These are phyloP conservation scores for Alternaria dauci DNA, from an alignment of 2,329 filamentous ascomycete species.

Conservation along the genomic window DNA sequence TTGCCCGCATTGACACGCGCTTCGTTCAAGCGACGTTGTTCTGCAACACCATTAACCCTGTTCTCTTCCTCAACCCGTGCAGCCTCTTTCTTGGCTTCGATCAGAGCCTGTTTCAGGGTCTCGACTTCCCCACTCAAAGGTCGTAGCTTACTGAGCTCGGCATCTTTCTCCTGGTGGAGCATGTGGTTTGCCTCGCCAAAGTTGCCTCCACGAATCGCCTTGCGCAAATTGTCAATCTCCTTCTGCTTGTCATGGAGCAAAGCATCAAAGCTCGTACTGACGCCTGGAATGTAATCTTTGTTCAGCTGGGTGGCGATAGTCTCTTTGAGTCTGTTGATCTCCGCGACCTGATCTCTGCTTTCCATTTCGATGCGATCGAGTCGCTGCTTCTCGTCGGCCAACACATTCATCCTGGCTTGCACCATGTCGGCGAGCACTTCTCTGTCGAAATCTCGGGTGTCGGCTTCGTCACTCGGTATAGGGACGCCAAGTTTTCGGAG, in stretches of 20 bases:
- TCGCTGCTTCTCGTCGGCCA: not conserved
- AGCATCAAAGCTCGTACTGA: not conserved
- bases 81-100: not conserved
- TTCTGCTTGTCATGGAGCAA: not conserved
- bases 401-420: not conserved
- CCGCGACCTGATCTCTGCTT: not conserved
- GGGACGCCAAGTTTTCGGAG: constrained; percentile 2
- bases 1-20: not conserved
- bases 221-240: not conserved
- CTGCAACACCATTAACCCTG: constrained; percentile 3
- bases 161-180: constrained; percentile 4
- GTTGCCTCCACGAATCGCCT: not conserved
- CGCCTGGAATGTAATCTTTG: not conserved
- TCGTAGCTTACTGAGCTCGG: not conserved
- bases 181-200: not conserved
- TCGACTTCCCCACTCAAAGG: not conserved
- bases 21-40: not conserved
- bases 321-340: not conserved
- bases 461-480: not conserved
- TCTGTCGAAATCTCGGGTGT: not conserved
- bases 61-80: not conserved
- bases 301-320: not conserved
- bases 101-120: not conserved
- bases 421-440: not conserved
- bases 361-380: not conserved